phyloP scores from a whole-genome alignment of 805 yeast genomes.

The Cyberlindnera xylosilytica region DNA sequence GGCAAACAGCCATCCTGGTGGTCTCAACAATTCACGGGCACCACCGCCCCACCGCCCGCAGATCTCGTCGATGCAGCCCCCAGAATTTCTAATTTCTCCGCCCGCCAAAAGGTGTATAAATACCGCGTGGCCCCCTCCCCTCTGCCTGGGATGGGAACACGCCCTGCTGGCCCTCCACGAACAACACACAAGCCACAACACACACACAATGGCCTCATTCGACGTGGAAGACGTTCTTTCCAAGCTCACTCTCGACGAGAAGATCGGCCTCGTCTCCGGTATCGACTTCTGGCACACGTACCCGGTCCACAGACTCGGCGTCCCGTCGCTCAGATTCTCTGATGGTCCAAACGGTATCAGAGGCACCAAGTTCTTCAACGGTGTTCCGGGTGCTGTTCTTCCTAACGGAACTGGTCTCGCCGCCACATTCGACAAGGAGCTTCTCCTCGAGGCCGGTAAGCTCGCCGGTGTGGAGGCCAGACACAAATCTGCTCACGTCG shows the following conservation, averaged over 20 bases:
- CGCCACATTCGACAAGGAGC: slow-evolving; percentile 50
- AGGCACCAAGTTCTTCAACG: slow-evolving; percentile 52
- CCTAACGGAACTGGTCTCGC: slow-evolving; percentile 59
- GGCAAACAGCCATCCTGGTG: no score
- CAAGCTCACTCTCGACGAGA: slow-evolving; percentile 28
- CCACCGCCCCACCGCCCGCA: no score
- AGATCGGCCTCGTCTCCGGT: slow-evolving; percentile 36
- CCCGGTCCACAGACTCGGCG: slow-evolving; percentile 35
- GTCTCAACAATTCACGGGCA: no score
- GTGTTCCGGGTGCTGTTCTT: slow-evolving; percentile 53
- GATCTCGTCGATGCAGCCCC: no score
- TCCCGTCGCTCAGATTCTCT: slow-evolving; percentile 45
- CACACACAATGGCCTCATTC: slow-evolving; percentile 13
- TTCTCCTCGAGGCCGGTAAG: slow-evolving; percentile 46
- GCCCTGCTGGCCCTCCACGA: no score
- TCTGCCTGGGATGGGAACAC: no score
- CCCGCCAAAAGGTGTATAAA: no score
- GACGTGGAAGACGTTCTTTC: slow-evolving; percentile 27
- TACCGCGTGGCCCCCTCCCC: no score
- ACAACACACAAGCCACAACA: neutral
- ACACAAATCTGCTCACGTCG: slow-evolving; percentile 49
- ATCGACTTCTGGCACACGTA: slow-evolving; percentile 51
- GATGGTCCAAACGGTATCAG: slow-evolving; percentile 69
- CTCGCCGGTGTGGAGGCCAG: slow-evolving; percentile 54
- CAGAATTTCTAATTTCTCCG: no score